Percentiles rank a stretch among this genome's conserved stretches.
These are phyloP conservation scores for Crotalaria pallida DNA, from an alignment of 306 rosid genomes.

Conservation along the genomic window DNA sequence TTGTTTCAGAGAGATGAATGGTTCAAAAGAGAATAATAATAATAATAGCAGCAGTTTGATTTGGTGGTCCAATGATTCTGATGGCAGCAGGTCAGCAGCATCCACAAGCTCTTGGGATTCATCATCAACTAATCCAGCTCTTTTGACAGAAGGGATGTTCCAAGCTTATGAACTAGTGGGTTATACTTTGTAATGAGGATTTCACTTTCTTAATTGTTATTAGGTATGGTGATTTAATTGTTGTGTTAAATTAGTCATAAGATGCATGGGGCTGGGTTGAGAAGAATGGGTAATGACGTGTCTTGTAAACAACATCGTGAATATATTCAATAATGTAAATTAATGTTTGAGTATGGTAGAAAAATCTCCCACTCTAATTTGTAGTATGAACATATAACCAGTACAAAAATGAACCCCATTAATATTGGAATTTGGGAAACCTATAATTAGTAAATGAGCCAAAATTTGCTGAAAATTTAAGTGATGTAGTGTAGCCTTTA, in stretches of 20 bases:
- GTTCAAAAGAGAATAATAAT: slow-evolving; percentile 46
- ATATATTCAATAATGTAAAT: slow-evolving; percentile 42
- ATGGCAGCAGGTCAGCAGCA: slow-evolving; percentile 56
- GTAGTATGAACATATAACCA: neutral
- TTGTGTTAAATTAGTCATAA: slow-evolving; percentile 36
- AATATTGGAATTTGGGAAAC: neutral
- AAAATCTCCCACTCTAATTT: neutral
- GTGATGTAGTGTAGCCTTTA: neutral
- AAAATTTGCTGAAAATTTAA: neutral
- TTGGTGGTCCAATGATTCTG: slow-evolving; percentile 78
- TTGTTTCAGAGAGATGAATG: slow-evolving; percentile 58
- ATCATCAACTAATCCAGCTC: slow-evolving; percentile 50
- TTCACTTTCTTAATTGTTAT: neutral
- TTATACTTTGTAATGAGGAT: slow-evolving; percentile 42
- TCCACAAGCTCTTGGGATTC: slow-evolving; percentile 79
- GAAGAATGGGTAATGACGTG: slow-evolving; percentile 4
- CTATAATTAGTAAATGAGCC: neutral
- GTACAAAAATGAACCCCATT: neutral
- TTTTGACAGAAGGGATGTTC: slow-evolving; percentile 49
- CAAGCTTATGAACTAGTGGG: slow-evolving; percentile 77
- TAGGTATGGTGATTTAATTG: slow-evolving; percentile 25
- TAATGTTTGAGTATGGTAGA: slow-evolving; percentile 16
- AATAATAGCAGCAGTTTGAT: slow-evolving; percentile 32
- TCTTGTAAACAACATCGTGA: slow-evolving; percentile 63
- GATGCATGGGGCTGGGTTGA: slow-evolving; percentile 11